A percentile compares a stretch with the other conserved stretches of the same genome.
These are phyloP conservation scores for Phialophora chinensis DNA, from an alignment of 2,329 filamentous ascomycete species.

Conservation along the genomic window DNA sequence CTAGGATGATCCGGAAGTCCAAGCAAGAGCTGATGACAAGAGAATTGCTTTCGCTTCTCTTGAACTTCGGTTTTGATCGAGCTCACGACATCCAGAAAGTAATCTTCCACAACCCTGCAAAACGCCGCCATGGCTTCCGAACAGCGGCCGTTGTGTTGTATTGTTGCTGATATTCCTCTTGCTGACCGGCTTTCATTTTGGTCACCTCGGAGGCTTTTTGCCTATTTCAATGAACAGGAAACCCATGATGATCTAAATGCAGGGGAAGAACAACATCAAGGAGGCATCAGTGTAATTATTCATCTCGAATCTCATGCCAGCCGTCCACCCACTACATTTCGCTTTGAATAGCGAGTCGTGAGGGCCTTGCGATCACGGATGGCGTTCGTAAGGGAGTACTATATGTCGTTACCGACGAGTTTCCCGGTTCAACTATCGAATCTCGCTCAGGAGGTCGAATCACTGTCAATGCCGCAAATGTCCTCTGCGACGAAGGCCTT, in stretches of 20 bases:
- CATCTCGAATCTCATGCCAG: not conserved
- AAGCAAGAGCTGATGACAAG: not conserved
- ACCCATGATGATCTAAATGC: not conserved
- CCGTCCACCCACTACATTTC: slow-evolving; percentile 42
- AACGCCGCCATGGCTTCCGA: not conserved
- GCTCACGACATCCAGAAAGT: not conserved
- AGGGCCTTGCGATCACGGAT: slow-evolving; percentile 50
- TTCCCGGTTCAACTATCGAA: slow-evolving; percentile 59
- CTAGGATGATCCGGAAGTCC: not conserved
- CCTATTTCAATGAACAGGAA: not conserved
- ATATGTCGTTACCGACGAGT: slow-evolving; percentile 57
- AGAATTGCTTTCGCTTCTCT: too few species aligned
- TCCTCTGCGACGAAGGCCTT: slow-evolving; percentile 33
- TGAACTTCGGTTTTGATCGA: not conserved
- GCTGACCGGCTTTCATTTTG: not conserved
- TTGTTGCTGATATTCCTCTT: not conserved
- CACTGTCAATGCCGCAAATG: slow-evolving; percentile 52
- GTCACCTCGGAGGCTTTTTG: not conserved
- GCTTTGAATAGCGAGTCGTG: slow-evolving; percentile 52
- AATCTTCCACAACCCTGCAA: not conserved
- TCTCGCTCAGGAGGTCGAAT: slow-evolving; percentile 55
- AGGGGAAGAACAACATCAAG: not conserved
- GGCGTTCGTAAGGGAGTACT: slow-evolving; percentile 59
- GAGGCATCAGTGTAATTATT: not conserved
- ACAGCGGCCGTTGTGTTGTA: not conserved